These are phyloP conservation scores for Clarireedia paspali DNA, from an alignment of 2,329 filamentous ascomycete genomes.

Conservation along the genomic window DNA sequence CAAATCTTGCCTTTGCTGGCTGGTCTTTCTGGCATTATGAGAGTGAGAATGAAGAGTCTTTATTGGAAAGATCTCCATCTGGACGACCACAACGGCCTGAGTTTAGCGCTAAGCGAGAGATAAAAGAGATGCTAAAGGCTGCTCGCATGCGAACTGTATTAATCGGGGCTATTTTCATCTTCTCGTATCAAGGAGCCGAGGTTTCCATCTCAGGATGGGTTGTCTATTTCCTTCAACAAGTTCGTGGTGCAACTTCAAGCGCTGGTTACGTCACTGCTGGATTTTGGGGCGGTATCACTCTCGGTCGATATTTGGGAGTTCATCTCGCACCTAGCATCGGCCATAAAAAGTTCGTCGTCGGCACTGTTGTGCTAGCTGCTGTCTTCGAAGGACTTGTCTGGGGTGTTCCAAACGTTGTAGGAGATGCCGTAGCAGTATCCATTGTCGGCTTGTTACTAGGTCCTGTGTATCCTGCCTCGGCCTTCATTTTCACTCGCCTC, in stretches of 20 bases:
- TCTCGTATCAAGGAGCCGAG: constrained; percentile 79
- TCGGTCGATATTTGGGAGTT: constrained; percentile 66
- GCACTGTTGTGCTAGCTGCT: constrained; percentile 51
- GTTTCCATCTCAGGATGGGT: constrained; percentile 82
- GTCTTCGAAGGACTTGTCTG: constrained; percentile 71
- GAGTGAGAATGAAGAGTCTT: constrained; percentile 41
- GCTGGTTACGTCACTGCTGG: constrained; percentile 76
- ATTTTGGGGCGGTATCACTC: constrained; percentile 66
- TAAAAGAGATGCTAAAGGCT: constrained; percentile 35
- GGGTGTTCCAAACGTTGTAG: constrained; percentile 68
- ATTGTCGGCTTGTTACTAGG: constrained; percentile 70
- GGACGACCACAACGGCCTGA: constrained; percentile 15
- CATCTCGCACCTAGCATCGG: constrained; percentile 59
- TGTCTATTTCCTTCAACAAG: constrained; percentile 72
- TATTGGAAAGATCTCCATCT: constrained; percentile 37
- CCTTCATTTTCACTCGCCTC: constrained; percentile 53
- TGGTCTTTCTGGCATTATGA: constrained; percentile 69
- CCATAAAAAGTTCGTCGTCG: constrained; percentile 61
- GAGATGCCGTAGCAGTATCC: constrained; percentile 58
- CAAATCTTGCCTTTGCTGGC: constrained; percentile 49
- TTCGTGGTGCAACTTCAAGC: constrained; percentile 59
- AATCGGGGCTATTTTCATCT: constrained; percentile 73
- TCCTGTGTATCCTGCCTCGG: constrained; percentile 70
- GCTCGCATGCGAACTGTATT: constrained; percentile 50
- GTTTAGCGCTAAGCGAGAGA: constrained; percentile 31